Conservation (phyloP, 805 yeast species). For the Candida boleticola region DNA sequence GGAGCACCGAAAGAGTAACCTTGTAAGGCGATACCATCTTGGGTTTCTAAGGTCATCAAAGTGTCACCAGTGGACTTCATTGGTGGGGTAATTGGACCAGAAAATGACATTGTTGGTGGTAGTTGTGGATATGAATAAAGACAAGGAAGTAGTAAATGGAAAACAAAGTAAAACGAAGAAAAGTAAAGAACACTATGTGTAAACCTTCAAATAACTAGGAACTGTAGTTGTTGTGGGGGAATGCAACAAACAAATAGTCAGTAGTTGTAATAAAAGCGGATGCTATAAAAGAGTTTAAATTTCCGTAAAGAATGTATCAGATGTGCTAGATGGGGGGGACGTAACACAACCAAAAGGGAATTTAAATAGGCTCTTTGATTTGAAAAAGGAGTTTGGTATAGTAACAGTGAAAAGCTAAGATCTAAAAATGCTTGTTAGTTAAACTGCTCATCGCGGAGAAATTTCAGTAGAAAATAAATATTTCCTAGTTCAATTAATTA, state of each 20-base stretch:
- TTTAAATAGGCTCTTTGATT: neutral
- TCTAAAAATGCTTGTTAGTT: neutral
- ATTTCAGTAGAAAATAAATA: too few species aligned
- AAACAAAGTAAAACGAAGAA: neutral
- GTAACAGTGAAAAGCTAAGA: neutral
- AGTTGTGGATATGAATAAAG: slow-evolving; percentile 9
- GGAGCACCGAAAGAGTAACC: slow-evolving; percentile 98
- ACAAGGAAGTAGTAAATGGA: slow-evolving; percentile 2
- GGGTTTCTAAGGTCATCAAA: slow-evolving; percentile 82
- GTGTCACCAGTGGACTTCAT: slow-evolving; percentile 80
- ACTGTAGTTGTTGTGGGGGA: neutral
- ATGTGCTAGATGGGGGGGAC: neutral
- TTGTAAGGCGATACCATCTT: slow-evolving; percentile 80
- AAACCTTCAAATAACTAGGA: too few species aligned
- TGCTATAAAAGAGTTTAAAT: neutral
- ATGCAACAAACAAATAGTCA: neutral
- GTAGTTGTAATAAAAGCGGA: neutral
- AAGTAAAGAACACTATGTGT: too few species aligned
- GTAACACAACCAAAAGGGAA: neutral
- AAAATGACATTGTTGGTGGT: slow-evolving; percentile 38
- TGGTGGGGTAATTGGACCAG: slow-evolving; percentile 88
- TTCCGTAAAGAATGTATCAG: too few species aligned
- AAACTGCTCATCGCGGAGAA: slow-evolving; percentile 2
- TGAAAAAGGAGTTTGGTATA: too few species aligned
- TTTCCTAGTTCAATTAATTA: too few species aligned